Evolutionary conservation across 176 grass and related monocot genomes (phyloP), one percentile per base, ranked within the genome.

Genomic region (Carex myosuroides): DNA sequence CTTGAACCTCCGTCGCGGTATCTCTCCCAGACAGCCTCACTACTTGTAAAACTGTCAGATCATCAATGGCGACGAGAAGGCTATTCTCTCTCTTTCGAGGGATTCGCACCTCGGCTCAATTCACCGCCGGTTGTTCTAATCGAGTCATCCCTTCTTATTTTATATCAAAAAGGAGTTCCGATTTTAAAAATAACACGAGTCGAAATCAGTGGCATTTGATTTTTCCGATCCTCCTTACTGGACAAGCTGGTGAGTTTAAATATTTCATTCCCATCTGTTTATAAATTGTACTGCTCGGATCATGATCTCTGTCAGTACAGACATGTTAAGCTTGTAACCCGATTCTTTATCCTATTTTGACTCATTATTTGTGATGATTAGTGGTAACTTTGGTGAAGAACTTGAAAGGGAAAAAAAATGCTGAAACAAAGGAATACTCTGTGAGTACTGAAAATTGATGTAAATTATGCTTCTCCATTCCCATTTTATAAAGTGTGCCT

Each of bases 41-140:
- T 65, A 70, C 70, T 5, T 39, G 37, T 5, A 39, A 39, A 39
- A 39, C 5, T 39, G 37, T 39, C 37, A 6, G 37, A 39, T 39
- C 4, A 82, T 65, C 59, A 59, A 86, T 86, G 84, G 84, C 84
- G 88, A 69, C 73, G 44, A 84, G 61, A 16, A 62, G 69, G 55
- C 55, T 75, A 16, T 10, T 67, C n/a, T 60, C 44, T 60, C 48
- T 86, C 70, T 65, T 86, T 55, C 84, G 70, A 66, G 37, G 79
- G 66, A 54, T 83, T 20, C 68, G 87, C 30, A 42, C 14, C 29
- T 6, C 83, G 44, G 3, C 66, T 18, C 83, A 20, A 79, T 70
- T 79, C 48, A 22, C 79, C 46, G 52, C 68, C 11, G 37, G 18
- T 6, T 13, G 8, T 37, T 80, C 87, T 7, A n/a, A 17, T 55